Percentiles rank a stretch among this genome's conserved stretches.
phyloP scores from a whole-genome alignment of 2,329 filamentous ascomycete species.

The Penicillium sp. region DNA sequence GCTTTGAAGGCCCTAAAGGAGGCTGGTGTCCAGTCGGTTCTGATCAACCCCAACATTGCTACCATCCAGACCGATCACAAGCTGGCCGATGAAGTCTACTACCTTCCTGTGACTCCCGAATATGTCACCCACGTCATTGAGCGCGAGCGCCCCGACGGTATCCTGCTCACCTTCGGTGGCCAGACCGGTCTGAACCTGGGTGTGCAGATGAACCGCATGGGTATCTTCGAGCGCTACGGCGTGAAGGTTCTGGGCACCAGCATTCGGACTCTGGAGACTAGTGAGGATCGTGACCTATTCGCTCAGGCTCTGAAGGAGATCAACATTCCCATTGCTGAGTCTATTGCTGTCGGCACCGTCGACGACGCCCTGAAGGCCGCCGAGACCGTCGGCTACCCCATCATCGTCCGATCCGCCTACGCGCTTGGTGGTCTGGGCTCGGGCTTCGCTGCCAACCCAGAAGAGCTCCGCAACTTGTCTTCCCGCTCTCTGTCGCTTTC shows the following conservation, averaged over 20 bases:
- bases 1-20: conserved; percentile 96
- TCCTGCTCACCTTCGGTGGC: conserved; percentile 95
- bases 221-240: conserved; percentile 90
- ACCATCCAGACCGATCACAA: conserved; percentile 97
- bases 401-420: conserved; percentile 96
- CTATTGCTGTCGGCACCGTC: conserved; percentile 84
- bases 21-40: conserved; percentile 82
- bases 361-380: conserved; percentile 91
- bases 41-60: conserved; percentile 97
- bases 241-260: conserved; percentile 95
- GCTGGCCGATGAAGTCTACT: conserved; percentile 96
- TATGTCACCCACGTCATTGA: conserved; percentile 98
- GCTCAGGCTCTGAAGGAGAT: conserved; percentile 95
- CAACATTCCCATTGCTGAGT: conserved; percentile 94
- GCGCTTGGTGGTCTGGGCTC: conserved; percentile 94
- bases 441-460: conserved; percentile 89
- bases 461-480: conserved; percentile 90
- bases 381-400: conserved; percentile 84
- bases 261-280: conserved; percentile 88
- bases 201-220: conserved; percentile 95
- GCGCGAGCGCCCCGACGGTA: conserved; percentile 90
- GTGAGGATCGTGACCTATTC: conserved; percentile 94
- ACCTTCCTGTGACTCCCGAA: conserved; percentile 94
- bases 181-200: conserved; percentile 96
- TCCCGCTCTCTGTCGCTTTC: conserved; percentile 89